These are phyloP conservation scores for Bifiguratus adelaidae DNA, from an alignment of 192 early-diverging fungal genomes.

Conservation along the genomic window DNA sequence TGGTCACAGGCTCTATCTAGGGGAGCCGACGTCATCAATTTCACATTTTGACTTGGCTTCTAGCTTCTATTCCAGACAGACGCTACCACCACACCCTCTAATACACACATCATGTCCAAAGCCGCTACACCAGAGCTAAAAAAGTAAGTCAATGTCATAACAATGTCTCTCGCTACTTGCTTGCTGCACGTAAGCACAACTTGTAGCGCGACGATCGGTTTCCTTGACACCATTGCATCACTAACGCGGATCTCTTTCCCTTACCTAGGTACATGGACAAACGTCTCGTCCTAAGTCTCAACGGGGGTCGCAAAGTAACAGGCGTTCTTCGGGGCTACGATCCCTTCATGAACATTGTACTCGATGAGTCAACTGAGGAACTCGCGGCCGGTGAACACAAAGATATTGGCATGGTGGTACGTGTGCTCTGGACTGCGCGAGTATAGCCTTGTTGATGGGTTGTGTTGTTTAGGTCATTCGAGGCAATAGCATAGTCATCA, in stretches of 20 bases:
- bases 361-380: constrained; percentile 87
- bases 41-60: too few species aligned
- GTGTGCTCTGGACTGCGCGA: neutral
- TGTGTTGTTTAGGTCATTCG: constrained; percentile 42
- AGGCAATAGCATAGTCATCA: constrained; percentile 61
- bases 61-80: too few species aligned
- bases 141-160: constrained; percentile 13
- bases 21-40: too few species aligned
- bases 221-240: too few species aligned
- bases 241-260: too few species aligned
- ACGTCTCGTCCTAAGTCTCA: constrained; percentile 81
- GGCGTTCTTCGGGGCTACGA: constrained; percentile 97
- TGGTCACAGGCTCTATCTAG: too few species aligned
- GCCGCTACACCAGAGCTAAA: constrained; percentile 28
- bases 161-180: neutral
- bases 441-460: neutral
- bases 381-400: constrained; percentile 50
- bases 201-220: too few species aligned
- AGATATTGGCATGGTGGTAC: constrained; percentile 84
- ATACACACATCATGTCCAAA: constrained; percentile 14
- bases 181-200: too few species aligned
- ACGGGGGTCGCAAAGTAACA: constrained; percentile 83
- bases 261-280: constrained; percentile 86
- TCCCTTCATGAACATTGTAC: constrained; percentile 98
- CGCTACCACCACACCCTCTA: too few species aligned